Evolutionary conservation across 176 grass and related monocot species (phyloP).

Genomic region (Musa itinerans): DNA sequence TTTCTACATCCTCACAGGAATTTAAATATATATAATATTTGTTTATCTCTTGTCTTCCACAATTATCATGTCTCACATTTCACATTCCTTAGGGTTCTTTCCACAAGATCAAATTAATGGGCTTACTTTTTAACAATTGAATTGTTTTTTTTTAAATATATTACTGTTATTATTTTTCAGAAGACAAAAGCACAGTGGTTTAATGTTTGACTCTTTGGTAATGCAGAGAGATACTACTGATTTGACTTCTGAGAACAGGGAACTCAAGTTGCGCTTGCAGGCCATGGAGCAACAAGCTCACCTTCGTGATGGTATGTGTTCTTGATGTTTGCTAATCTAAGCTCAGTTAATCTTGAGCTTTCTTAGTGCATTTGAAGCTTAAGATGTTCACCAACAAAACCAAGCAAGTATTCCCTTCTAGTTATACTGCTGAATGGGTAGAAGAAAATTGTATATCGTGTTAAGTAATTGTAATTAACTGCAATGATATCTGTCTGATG

Average conservation of each 20-base stretch:
- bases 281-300: slow-evolving; percentile 95
- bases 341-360: too few species aligned
- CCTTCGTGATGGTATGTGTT: slow-evolving; percentile 77
- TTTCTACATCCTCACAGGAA: too few species aligned
- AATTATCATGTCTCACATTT: neutral
- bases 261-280: slow-evolving; percentile 87
- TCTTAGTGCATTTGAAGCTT: neutral
- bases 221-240: slow-evolving; percentile 75
- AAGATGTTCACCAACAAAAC: neutral
- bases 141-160: neutral
- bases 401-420: too few species aligned
- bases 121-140: neutral
- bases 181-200: neutral
- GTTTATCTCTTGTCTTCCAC: too few species aligned
- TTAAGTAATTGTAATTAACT: too few species aligned
- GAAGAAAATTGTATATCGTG: too few species aligned
- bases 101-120: neutral
- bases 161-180: too few species aligned
- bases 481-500: too few species aligned
- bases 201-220: slow-evolving; percentile 9
- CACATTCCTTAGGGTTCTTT: neutral
- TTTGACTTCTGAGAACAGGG: slow-evolving; percentile 90
- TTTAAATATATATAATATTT: too few species aligned
- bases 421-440: too few species aligned
- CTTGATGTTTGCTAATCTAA: too few species aligned